Conservation (phyloP, 2,329 filamentous ascomycete species). For the Alternaria arborescens region DNA sequence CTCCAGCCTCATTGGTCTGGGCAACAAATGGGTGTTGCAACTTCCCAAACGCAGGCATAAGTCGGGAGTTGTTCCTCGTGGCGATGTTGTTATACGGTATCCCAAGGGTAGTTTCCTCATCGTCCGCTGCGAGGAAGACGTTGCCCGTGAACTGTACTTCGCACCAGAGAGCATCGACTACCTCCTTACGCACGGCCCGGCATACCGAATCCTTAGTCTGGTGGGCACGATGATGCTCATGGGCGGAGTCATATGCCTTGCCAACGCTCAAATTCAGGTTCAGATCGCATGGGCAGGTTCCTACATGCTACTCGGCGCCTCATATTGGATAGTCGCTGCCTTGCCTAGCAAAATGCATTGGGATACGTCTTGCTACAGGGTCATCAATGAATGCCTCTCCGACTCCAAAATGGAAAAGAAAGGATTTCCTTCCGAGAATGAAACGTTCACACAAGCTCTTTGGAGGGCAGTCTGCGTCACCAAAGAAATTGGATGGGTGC, state of each 20-base stretch:
- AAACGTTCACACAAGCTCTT: conserved; percentile 57
- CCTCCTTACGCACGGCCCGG: conserved; percentile 49
- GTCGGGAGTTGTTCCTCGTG: conserved; percentile 44
- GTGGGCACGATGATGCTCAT: conserved; percentile 62
- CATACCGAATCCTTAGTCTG: conserved; percentile 59
- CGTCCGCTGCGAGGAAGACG: conserved; percentile 59
- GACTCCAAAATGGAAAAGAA: conserved; percentile 47
- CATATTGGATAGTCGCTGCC: conserved; percentile 62
- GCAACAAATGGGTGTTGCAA: conserved; percentile 60
- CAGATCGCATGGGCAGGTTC: conserved; percentile 61
- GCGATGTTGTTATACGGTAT: conserved; percentile 61
- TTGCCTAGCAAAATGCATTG: conserved; percentile 58
- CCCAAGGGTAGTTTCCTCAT: conserved; percentile 61
- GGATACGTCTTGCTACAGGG: conserved; percentile 57
- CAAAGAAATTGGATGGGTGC: conserved; percentile 55
- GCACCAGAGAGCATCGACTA: conserved; percentile 61
- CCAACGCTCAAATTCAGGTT: conserved; percentile 57
- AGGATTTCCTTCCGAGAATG: conserved; percentile 41
- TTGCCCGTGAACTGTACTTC: conserved; percentile 62
- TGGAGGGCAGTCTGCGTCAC: conserved; percentile 60
- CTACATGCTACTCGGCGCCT: conserved; percentile 60
- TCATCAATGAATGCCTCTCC: conserved; percentile 49
- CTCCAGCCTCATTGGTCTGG: conserved; percentile 59
- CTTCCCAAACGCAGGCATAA: conserved; percentile 50
- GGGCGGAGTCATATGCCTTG: conserved; percentile 61